Base-by-base conservation (phyloP, 441 rosid species). In the Erysimum cheiri region DNA sequence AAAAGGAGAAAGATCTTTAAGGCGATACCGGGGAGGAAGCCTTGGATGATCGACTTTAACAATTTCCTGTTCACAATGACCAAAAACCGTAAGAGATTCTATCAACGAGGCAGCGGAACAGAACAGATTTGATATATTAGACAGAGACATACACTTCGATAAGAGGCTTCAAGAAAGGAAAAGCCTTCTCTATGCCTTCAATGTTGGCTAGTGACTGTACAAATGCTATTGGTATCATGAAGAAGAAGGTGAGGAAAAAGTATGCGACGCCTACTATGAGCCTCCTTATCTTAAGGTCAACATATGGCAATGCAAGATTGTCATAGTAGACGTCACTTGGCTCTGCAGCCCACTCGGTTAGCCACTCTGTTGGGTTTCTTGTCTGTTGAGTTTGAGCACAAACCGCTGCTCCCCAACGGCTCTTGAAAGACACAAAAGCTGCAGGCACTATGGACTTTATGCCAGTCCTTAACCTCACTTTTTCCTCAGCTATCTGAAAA, bases 281-380 rank as follows among this genome's bases (percentile, higher is more conserved):
- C 71, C 89, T 89, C 71, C 96, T 77, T 13, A 92, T 78, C 44
- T 93, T 71, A 26, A 95, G 92, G 22, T 86, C 85, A 13, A 95
- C 98, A 75, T 77, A 95, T 15, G 98, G 98, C 80, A 95, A 83
- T 36, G 98, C 88, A 12, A 95, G 81, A 79, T 95, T 95, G 49
- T 84, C 84, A 88, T 97, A 95, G 78, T 77, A 92, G 17, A 95
- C 72, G 77, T 92, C 99, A 4, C 93, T 82, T 35, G 99, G 99
- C 77, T 95, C 99, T 0, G 98, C 95, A 64, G 99, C 99, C 97
- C 97, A 95, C 43, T 90, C 95, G 31, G 99, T 95, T 66, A 95
- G 50, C 99, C 98, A 95, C 26, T 78, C 48, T 56, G 97, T 87
- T 13, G 99, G 98, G 72, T 95, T 84, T 83, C 95, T 82, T 62